Conservation (phyloP, 257 asterid species). For the Rehmannia glutinosa region DNA sequence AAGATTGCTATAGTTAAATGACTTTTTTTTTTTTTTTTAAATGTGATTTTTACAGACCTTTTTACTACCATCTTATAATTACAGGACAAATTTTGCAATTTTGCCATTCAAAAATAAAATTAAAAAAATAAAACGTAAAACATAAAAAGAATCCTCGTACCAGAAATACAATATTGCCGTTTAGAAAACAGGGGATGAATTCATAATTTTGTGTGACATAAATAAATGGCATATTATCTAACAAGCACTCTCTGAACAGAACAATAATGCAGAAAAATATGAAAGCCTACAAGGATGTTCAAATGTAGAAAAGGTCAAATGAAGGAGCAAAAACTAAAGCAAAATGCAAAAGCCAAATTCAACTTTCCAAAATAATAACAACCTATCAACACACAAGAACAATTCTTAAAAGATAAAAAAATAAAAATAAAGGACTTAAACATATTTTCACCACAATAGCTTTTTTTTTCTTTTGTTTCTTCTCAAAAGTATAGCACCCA, state of each 20-base stretch:
- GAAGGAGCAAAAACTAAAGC: constrained; percentile 10
- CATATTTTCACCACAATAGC: constrained; percentile 7
- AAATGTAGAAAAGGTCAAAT: constrained; percentile 9
- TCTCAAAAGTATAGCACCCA: constrained; percentile 6
- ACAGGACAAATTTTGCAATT: too few relatives aligned
- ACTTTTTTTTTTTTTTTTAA: too few relatives aligned
- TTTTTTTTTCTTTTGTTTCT: neutral
- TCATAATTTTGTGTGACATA: too few relatives aligned
- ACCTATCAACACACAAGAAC: constrained; percentile 16
- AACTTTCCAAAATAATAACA: neutral
- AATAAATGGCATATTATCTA: too few relatives aligned
- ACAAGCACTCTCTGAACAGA: neutral
- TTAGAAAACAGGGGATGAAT: too few relatives aligned
- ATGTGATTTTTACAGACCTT: too few relatives aligned
- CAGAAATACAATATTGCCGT: too few relatives aligned
- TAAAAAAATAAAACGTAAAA: too few relatives aligned
- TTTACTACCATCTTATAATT: too few relatives aligned
- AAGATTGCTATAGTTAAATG: too few relatives aligned
- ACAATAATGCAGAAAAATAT: constrained; percentile 1
- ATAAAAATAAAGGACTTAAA: neutral
- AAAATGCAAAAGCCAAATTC: constrained; percentile 6
- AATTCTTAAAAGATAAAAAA: neutral
- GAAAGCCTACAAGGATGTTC: neutral
- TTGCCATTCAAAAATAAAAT: too few relatives aligned
- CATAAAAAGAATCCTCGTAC: too few relatives aligned